Percentiles rank a stretch among this genome's conserved stretches.
Conservation (phyloP, 1,139 yeast species). For the Yamadazyma friedrichii region DNA sequence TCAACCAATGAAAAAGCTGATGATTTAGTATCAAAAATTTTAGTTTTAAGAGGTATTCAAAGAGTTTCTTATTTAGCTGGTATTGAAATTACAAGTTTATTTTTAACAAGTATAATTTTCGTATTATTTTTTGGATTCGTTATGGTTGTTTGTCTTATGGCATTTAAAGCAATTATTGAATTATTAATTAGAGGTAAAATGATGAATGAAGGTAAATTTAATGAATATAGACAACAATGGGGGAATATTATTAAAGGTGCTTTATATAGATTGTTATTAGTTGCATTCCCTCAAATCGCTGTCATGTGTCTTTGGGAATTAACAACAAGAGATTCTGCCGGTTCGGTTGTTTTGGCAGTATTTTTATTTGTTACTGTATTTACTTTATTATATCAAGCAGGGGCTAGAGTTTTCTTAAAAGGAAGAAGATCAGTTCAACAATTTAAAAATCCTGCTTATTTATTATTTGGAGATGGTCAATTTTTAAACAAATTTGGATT, state of each 20-base stretch:
- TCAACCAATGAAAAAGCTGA: conserved; percentile 71
- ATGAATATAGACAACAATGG: conserved; percentile 83
- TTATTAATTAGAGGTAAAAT: conserved; percentile 59
- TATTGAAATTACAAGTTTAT: conserved; percentile 82
- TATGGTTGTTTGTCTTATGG: conserved; percentile 59
- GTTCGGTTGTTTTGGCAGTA: conserved; percentile 75
- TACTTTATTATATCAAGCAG: conserved; percentile 69
- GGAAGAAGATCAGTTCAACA: conserved; percentile 72
- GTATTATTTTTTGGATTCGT: conserved; percentile 77
- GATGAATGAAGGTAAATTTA: conserved; percentile 64
- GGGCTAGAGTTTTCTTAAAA: conserved; percentile 63
- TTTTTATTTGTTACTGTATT: conserved; percentile 58
- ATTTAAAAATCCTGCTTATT: conserved; percentile 89
- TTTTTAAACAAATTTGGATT: conserved; percentile 90
- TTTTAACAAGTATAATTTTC: conserved; percentile 83
- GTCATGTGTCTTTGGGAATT: conserved; percentile 89
- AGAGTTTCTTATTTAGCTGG: conserved; percentile 84
- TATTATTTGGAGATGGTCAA: conserved; percentile 79
- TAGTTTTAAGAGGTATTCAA: conserved; percentile 86
- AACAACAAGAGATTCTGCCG: conserved; percentile 78
- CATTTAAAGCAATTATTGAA: conserved; percentile 76
- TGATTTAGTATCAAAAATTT: conserved; percentile 56
- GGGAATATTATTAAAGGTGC: conserved; percentile 80
- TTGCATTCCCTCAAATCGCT: conserved; percentile 84
- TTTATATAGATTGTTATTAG: conserved; percentile 72